phyloP scores from a whole-genome alignment of 2,329 filamentous ascomycete genomes.

The Tolypocladium cylindrosporum region DNA sequence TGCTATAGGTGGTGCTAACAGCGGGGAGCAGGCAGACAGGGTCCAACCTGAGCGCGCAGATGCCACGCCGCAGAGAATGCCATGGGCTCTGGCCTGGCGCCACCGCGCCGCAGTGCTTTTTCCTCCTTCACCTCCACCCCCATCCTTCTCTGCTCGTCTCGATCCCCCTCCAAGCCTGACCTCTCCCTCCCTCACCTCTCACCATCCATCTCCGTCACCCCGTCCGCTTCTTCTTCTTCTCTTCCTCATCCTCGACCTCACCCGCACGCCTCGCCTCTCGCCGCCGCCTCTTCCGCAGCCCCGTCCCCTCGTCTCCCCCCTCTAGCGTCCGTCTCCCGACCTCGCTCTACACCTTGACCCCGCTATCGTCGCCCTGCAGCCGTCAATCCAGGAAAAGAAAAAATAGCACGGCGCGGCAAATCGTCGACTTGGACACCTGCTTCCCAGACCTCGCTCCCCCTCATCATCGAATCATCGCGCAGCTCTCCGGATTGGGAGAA shows the following conservation, averaged over 20 bases:
- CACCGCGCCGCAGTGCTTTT: constrained; percentile 4
- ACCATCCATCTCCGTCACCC: constrained; percentile 13
- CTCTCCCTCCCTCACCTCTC: constrained; percentile 13
- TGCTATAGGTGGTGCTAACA: not conserved
- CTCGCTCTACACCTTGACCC: constrained; percentile 10
- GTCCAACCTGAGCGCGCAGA: not conserved
- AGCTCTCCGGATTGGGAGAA: not conserved
- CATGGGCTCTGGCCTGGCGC: constrained; percentile 2
- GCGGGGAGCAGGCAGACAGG: not conserved
- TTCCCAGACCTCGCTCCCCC: not conserved
- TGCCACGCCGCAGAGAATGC: not conserved
- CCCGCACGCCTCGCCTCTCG: constrained; percentile 5
- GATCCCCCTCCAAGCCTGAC: constrained; percentile 5
- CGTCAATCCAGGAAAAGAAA: constrained; percentile 2
- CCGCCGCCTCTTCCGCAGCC: constrained; percentile 3
- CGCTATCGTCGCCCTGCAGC: constrained; percentile 10
- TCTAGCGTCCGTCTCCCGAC: constrained; percentile 7
- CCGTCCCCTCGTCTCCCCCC: constrained; percentile 2
- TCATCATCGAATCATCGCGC: not conserved
- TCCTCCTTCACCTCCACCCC: constrained; percentile 12
- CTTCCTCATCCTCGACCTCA: constrained; percentile 10
- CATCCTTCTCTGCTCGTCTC: constrained; percentile 6
- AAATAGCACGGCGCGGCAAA: not conserved
- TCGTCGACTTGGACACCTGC: constrained; percentile 5
- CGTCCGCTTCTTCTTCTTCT: constrained; percentile 3